phyloP scores from a whole-genome alignment of 345 rosid genomes.

The Hibiscus syriacus region DNA sequence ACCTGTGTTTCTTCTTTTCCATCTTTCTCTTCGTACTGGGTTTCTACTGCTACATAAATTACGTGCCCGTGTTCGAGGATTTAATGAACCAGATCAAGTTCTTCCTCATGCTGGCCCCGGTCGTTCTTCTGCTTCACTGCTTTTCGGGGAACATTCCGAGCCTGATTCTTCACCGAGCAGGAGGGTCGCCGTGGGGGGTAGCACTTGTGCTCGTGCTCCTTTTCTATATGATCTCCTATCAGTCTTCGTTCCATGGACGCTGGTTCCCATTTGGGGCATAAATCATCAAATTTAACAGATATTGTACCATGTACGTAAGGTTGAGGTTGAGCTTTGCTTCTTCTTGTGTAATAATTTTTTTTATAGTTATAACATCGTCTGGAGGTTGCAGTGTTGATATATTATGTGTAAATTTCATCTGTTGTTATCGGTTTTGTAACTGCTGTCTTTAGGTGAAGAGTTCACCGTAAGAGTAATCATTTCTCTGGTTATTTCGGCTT shows the following conservation, averaged over 20 bases:
- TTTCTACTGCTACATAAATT: slow-evolving; percentile 48
- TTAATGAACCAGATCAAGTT: slow-evolving; percentile 33
- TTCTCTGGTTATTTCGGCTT: too few relatives aligned
- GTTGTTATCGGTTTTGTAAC: background rate
- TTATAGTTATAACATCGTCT: background rate
- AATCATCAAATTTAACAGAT: background rate
- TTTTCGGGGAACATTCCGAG: slow-evolving; percentile 18
- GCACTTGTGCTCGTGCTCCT: slow-evolving; percentile 47
- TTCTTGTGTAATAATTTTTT: too few relatives aligned
- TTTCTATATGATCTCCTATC: slow-evolving; percentile 47
- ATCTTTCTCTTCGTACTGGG: slow-evolving; percentile 27
- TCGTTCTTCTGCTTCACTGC: slow-evolving; percentile 33
- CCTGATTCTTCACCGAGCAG: slow-evolving; percentile 38
- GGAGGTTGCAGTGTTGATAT: too few relatives aligned
- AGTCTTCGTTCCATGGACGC: slow-evolving; percentile 42
- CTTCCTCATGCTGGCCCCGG: slow-evolving; percentile 40
- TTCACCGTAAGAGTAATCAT: background rate
- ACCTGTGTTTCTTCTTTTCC: slow-evolving; percentile 31
- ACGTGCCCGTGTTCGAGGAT: slow-evolving; percentile 36
- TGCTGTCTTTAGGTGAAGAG: background rate
- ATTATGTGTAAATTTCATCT: background rate
- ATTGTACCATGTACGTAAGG: background rate
- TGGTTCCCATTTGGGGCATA: slow-evolving; percentile 54
- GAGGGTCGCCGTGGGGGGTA: slow-evolving; percentile 55
- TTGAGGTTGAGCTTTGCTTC: background rate